Base-by-base conservation (phyloP, 1,284 basidiomycete species). In the Prillingera fragicola region DNA sequence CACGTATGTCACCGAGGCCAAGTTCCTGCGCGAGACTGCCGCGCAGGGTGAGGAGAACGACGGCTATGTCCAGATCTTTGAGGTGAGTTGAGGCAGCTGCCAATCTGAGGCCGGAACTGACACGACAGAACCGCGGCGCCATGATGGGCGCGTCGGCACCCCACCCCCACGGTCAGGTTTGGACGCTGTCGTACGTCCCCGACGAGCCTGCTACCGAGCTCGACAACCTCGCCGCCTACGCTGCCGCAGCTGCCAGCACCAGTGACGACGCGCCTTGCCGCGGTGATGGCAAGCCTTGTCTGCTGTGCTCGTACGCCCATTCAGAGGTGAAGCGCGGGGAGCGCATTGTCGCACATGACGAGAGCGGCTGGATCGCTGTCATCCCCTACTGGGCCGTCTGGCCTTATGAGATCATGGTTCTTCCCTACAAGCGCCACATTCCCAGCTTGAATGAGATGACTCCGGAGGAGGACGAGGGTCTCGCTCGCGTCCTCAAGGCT, bases 101-200 rank as follows among this genome's bases (percentile, higher is more conserved):
- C n/a, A 17, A 31, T n/a, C 9, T 7, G 29, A 15, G 27, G 27
- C 27, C 27, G 27, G 27, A 31, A 31, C 36, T 38, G 35, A 51
- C 27, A 2, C 3, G 13, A 17, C 53, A 95, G 84, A 96, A 95
- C 73, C 94, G 94, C 70, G 92, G 91, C 6, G 73, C 83, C 3
- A 90, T 91, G 73, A 95, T 96, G 92, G 92, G 92, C 8, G 94
- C 89, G 63, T 90, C 86, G 9, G 96, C 95, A 61, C 89, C 91
- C 17, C 92, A 96, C 63, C 90, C 92, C 0, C 92, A 96, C 66
- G 88, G 90, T 12, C 92, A 96, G 71, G 80, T 85, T 13, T 94
- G 90, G 88, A 85, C 84, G 2, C 70, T 86, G 5, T 87, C 84
- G 2, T 77, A 77, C 26, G 72, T 90, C 5, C 89, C 89, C 1